Evolutionary conservation across 305 asterid genomes (phyloP).

Genomic region (Fraxinus sp.): DNA sequence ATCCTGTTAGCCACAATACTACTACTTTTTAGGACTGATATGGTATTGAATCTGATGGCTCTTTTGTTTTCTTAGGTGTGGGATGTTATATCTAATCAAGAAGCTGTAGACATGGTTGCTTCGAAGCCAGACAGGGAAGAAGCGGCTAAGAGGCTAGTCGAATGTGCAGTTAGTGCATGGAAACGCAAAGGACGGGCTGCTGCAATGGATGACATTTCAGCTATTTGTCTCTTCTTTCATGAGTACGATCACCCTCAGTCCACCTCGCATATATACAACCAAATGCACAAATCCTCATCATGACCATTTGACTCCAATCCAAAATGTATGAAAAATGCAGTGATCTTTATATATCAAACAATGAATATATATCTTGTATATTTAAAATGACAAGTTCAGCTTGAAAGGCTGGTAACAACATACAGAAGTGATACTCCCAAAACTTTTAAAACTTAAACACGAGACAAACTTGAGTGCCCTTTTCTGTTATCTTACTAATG

Average conservation of each 20-base stretch:
- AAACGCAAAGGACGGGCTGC: constrained; percentile 52
- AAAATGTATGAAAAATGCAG: neutral
- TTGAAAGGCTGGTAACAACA: neutral
- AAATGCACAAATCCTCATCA: neutral
- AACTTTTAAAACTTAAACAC: neutral
- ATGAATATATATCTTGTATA: neutral
- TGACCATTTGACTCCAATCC: neutral
- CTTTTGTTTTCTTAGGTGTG: constrained; percentile 50
- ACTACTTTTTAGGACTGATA: neutral
- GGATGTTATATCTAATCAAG: constrained; percentile 82
- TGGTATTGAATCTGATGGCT: neutral
- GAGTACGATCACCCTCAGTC: constrained; percentile 15
- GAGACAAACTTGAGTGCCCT: neutral
- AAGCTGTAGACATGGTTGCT: constrained; percentile 68
- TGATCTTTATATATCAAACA: neutral
- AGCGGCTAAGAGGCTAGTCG: constrained; percentile 65
- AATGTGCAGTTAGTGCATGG: constrained; percentile 62
- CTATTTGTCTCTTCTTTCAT: constrained; percentile 67
- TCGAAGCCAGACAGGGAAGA: constrained; percentile 45
- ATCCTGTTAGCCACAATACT: neutral
- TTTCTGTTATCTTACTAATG: neutral
- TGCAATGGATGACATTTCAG: constrained; percentile 77
- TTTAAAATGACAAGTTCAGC: neutral
- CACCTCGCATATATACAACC: neutral
- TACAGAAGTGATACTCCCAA: neutral